A percentile compares a stretch with the other conserved stretches of the same genome.
phyloP scores from a whole-genome alignment of 2,329 filamentous ascomycete species.

The Akanthomyces lecanii region DNA sequence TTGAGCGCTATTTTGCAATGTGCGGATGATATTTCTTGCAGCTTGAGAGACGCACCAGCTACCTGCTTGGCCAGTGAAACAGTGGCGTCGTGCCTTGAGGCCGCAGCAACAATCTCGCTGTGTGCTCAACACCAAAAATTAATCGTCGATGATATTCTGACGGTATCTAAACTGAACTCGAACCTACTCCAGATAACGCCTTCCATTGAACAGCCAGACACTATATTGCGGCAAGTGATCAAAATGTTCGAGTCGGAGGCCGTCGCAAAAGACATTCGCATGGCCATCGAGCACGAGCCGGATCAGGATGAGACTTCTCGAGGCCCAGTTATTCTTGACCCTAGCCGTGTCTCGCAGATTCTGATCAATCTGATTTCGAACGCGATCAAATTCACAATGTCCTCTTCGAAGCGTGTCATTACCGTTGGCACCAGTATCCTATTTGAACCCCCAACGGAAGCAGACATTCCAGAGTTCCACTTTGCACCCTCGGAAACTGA shows the following conservation, averaged over 20 bases:
- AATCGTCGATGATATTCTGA: constrained; percentile 72
- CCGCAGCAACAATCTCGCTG: constrained; percentile 70
- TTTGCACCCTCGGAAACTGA: background rate
- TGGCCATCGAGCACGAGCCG: constrained; percentile 49
- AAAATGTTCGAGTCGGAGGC: constrained; percentile 78
- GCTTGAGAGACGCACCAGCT: constrained; percentile 26
- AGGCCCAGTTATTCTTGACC: constrained; percentile 66
- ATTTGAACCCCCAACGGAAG: background rate
- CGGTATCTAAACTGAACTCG: constrained; percentile 71
- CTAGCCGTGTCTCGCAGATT: constrained; percentile 71
- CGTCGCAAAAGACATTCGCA: constrained; percentile 62
- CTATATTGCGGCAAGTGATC: constrained; percentile 61
- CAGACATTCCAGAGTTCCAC: background rate
- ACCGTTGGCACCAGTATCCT: background rate
- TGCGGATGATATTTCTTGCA: constrained; percentile 63
- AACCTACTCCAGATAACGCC: constrained; percentile 70
- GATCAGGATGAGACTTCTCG: constrained; percentile 27
- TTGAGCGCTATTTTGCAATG: constrained; percentile 70
- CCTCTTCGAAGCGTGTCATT: background rate
- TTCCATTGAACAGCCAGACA: constrained; percentile 62
- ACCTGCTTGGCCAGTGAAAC: constrained; percentile 31
- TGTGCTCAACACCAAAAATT: constrained; percentile 78
- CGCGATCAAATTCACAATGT: constrained; percentile 72
- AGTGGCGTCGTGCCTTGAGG: constrained; percentile 61
- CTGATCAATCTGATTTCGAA: constrained; percentile 78